Percentiles rank a stretch among this genome's conserved stretches.
These are phyloP conservation scores for Tolypocladium endophyticum DNA, from an alignment of 2,329 filamentous ascomycete species.

Conservation along the genomic window DNA sequence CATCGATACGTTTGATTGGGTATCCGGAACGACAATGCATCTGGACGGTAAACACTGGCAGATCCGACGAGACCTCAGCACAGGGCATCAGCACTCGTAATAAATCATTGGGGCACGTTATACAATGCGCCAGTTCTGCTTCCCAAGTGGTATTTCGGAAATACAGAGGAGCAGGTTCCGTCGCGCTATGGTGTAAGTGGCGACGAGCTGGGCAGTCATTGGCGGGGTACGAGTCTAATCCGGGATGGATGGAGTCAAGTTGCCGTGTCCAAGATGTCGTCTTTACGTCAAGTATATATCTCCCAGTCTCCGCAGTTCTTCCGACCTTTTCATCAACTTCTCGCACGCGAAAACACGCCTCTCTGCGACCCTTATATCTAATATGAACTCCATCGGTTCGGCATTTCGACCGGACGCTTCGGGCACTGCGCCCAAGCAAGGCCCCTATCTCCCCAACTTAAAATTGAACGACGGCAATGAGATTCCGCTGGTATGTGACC, in stretches of 20 bases:
- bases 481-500: conserved; percentile 52
- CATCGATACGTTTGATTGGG: neutral
- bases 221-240: neutral
- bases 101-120: neutral
- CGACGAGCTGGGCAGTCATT: neutral
- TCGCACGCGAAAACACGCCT: neutral
- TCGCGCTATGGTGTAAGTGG: neutral
- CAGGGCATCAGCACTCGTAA: neutral
- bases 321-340: neutral
- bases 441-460: conserved; percentile 39
- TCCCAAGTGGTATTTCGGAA: neutral
- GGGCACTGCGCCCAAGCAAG: conserved; percentile 29
- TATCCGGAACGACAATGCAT: neutral
- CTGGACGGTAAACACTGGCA: neutral
- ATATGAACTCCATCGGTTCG: conserved; percentile 32
- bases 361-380: neutral
- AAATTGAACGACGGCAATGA: conserved; percentile 65
- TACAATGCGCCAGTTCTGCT: neutral
- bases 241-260: neutral
- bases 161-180: neutral
- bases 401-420: conserved; percentile 27
- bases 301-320: neutral
- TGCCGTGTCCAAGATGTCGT: neutral
- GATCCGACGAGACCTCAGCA: neutral
- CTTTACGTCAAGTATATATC: neutral